Evolutionary conservation across 1,284 basidiomycete genomes (phyloP), one percentile per base, ranked within the genome.

Genomic region (Ganoderma sp.): DNA sequence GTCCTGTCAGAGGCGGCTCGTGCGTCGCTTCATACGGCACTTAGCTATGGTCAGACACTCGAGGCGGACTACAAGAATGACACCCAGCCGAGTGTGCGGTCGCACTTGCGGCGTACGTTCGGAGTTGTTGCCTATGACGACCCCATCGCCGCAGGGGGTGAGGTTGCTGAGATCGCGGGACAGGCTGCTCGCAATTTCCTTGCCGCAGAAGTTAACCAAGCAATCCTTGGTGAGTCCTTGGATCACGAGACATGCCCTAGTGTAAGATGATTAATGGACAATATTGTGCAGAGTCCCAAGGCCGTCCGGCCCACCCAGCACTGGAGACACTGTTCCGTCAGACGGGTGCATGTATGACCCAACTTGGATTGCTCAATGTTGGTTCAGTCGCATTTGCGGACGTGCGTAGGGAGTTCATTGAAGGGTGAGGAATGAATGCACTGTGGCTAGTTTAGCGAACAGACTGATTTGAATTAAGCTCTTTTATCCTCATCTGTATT

Each of bases 371-470:
- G 58, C 76, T 87, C 66, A 91, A 92, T 10, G 85, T 87, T 12
- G 94, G 93, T 8, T 80, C 86, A 41, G 93, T 93, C 43, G 93
- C 91, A 28, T 93, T 92, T 78, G 90, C 91, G 25, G 92, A 95
- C 73, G 86, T 94, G 80, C 81, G 85, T 37, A 87, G 84, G 73
- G 92, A 94, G 75, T 85, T 94, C 71, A 78, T 92, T 69, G 81
- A 82, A 39, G 72, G 42, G 45, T 74, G 69, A 75, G 25, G 32
- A 45, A 52, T 14, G 10, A 12, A 12, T 12, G 22, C 25, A 12
- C 22, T 12, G 48, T 4, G 12, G 22, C n/a, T 22, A 22, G 22
- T 50, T 50, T n/a, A 7, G n/a, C n/a, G 3, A 5, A 50, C 48
- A n/a, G 48, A 50, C 48, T 50, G 48, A 48, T 22, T 48, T 48